Evolutionary conservation across 495 filamentous ascomycete genomes (phyloP).

Genomic region (Penicillium maclennaniae): DNA sequence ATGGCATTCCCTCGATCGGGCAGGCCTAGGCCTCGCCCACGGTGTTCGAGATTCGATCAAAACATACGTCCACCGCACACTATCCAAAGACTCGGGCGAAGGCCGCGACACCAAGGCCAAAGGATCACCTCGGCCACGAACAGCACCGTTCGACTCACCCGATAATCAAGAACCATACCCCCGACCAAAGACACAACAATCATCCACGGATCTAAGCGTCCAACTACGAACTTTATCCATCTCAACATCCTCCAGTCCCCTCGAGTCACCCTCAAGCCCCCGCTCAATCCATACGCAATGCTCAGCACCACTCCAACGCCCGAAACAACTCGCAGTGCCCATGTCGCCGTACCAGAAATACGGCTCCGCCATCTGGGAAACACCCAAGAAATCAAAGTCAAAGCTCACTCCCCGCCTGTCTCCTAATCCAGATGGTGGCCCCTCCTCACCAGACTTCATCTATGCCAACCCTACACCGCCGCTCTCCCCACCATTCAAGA

Average conservation of each 20-base stretch:
- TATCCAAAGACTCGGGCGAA: slow-evolving; percentile 24
- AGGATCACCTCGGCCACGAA: slow-evolving; percentile 18
- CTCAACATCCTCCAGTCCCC: slow-evolving; percentile 15
- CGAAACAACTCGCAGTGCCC: slow-evolving; percentile 34
- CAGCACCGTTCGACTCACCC: slow-evolving; percentile 9
- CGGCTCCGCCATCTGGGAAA: slow-evolving; percentile 36
- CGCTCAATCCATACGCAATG: slow-evolving; percentile 4
- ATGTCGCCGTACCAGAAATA: slow-evolving; percentile 37
- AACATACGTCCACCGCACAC: slow-evolving; percentile 33
- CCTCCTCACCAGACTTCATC: slow-evolving; percentile 1
- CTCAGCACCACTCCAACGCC: slow-evolving; percentile 7
- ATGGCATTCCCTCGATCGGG: slow-evolving; percentile 26
- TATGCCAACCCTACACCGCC: slow-evolving; percentile 14
- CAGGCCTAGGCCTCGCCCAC: slow-evolving; percentile 21
- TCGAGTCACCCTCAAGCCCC: slow-evolving; percentile 1
- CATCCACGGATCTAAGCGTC: not conserved
- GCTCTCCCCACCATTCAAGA: slow-evolving; percentile 17
- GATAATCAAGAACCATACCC: not conserved
- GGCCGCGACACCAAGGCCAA: slow-evolving; percentile 15
- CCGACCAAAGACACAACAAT: not conserved
- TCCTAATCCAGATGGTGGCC: not conserved
- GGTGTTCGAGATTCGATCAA: slow-evolving; percentile 39
- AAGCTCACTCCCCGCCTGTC: slow-evolving; percentile 25
- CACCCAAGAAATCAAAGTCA: slow-evolving; percentile 25
- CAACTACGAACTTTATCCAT: slow-evolving; percentile 24